Base-by-base conservation (phyloP, 1,284 basidiomycete species). In the Vanrija sp. region DNA sequence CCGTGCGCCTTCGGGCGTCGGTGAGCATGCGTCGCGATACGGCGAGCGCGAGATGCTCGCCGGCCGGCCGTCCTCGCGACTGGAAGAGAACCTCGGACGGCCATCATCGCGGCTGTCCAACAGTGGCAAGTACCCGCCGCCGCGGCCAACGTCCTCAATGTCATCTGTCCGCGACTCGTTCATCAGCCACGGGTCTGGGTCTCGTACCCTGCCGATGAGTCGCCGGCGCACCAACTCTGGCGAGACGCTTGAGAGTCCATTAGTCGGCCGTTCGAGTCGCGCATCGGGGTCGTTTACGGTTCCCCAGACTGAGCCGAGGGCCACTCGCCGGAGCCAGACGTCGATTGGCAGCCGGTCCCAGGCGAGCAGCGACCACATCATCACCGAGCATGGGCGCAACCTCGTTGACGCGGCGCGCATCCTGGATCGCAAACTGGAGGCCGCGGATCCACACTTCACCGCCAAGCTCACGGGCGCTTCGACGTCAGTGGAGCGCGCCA, bases 351-450 rank as follows among this genome's bases (percentile, higher is more conserved):
- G 47, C 5, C 21, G 49, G 7, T 56, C 52, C 3, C 43, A 42
- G 1, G 51, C 51, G 10, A 44, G 51, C 42, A 54, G 48, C 21
- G 45, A 48, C 39, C 42, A 49, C 49, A 26, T 38, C 12, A 51
- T 57, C 14, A 66, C 68, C 1, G 73, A 75, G 45, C 73, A 73
- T 55, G 69, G 71, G 5, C 62, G 67, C 46, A 61, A 72, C 29
- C 61, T 75, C 2, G 65, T 71, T 39, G 72, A 74, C 46, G 71
- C 73, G 8, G 67, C 62, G 46, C 62, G 65, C 7, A 54, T 66
- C 10, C 54, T 73, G 16, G 69, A 71, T 5, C 46, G 55, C 3
- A 47, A 48, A 12, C 50, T 40, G 12, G 67, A 68, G 48, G 49
- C 70, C 1, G 55, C 57, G 3, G 49, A 55, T 1, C 60, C 65